Conservation (phyloP, 208 protist genomes). For the Acanthamoeba sp. region DNA sequence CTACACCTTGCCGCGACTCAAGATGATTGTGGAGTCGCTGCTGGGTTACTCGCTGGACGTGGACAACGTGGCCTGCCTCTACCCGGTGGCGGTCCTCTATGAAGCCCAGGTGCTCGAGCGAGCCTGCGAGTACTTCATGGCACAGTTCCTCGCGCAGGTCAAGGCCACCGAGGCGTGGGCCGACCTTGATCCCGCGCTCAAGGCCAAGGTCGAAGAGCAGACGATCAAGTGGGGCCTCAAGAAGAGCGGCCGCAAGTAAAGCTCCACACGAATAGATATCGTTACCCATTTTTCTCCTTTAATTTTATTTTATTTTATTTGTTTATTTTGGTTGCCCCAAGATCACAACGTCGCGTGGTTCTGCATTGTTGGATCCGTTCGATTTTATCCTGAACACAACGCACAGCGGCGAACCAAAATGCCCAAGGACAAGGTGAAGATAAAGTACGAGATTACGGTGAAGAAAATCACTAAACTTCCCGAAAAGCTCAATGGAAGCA, state of each 20-base stretch:
- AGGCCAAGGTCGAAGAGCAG: neutral
- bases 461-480: conserved; percentile 52
- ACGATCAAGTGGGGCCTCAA: neutral
- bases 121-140: conserved; percentile 60
- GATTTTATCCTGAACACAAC: too few relatives aligned
- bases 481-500: conserved; percentile 73
- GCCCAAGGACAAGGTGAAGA: conserved; percentile 71
- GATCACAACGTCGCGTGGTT: too few relatives aligned
- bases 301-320: too few relatives aligned
- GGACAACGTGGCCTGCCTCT: conserved; percentile 69
- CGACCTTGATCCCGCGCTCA: neutral
- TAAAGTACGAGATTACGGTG: conserved; percentile 65
- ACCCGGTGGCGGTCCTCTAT: conserved; percentile 24
- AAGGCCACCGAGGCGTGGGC: conserved; percentile 46
- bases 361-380: too few relatives aligned
- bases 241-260: neutral
- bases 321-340: too few relatives aligned
- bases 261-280: too few relatives aligned
- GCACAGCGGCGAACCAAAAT: too few relatives aligned
- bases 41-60: conserved; percentile 66
- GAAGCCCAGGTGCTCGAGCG: conserved; percentile 11
- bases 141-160: neutral
- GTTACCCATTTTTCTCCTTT: too few relatives aligned
- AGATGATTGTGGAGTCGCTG: conserved; percentile 43
- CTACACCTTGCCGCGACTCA: conserved; percentile 32